Percentiles rank a stretch among this genome's conserved stretches.
These are phyloP conservation scores for Sugiyamaella grinbergsii DNA, from an alignment of 1,139 yeast genomes.

Conservation along the genomic window DNA sequence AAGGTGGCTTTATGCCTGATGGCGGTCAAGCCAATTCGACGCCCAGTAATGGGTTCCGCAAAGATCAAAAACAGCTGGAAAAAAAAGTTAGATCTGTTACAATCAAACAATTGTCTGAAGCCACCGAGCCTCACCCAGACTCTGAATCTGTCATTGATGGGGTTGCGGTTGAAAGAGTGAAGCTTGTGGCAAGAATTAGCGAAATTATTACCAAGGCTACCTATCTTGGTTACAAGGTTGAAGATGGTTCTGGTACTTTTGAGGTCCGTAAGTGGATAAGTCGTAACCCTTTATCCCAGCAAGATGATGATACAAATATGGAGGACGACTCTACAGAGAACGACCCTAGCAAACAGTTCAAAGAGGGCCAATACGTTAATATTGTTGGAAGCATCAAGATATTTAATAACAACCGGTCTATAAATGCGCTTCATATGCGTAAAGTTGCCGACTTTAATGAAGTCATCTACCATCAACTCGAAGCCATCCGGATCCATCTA, in stretches of 20 bases:
- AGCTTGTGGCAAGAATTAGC: slow-evolving; percentile 67
- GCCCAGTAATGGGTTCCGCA: slow-evolving; percentile 3
- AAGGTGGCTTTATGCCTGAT: slow-evolving; percentile 1
- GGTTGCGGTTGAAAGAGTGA: slow-evolving; percentile 59
- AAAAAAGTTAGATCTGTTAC: slow-evolving; percentile 80
- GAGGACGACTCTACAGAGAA: slow-evolving; percentile 31
- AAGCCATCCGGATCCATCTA: slow-evolving; percentile 64
- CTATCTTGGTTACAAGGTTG: slow-evolving; percentile 57
- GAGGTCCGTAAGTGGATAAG: slow-evolving; percentile 58
- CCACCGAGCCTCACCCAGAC: slow-evolving; percentile 68
- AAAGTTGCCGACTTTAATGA: slow-evolving; percentile 71
- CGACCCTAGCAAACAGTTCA: slow-evolving; percentile 31
- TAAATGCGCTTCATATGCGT: slow-evolving; percentile 65
- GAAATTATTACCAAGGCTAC: slow-evolving; percentile 59
- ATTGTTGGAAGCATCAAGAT: slow-evolving; percentile 74
- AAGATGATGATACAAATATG: slow-evolving; percentile 34
- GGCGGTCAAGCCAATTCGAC: slow-evolving; percentile 1
- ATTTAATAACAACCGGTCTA: slow-evolving; percentile 64
- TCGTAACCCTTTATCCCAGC: slow-evolving; percentile 9
- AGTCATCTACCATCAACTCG: slow-evolving; percentile 72
- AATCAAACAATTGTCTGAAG: slow-evolving; percentile 71
- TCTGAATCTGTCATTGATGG: slow-evolving; percentile 72
- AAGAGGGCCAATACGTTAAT: slow-evolving; percentile 57
- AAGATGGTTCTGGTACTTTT: slow-evolving; percentile 82
- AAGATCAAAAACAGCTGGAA: slow-evolving; percentile 18